Evolutionary conservation across 176 grass and related monocot species (phyloP), one percentile per base, ranked within the genome.

Genomic region (Aegilops speltoides): DNA sequence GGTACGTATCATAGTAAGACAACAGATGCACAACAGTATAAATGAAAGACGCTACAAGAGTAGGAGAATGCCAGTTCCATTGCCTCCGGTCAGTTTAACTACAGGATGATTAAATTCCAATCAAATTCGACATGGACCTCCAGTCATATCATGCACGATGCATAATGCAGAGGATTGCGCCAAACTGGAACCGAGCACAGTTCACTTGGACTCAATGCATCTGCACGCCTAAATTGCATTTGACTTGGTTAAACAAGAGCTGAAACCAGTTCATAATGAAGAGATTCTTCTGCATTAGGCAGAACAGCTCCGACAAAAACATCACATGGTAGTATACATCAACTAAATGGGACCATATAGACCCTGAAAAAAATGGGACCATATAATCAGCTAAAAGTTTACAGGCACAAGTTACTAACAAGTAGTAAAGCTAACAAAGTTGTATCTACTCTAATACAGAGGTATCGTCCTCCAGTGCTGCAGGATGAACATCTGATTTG

Each of bases 361-460:
- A 14, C 37, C 68, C 45, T 85, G 12, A 40, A 26, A 1, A 23
- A 25, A 59, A 81, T 25, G 12, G 11, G 4, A 71, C 65, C 57
- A 81, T 22, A 64, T 52, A 2, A 8, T 14, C 22, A 71, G 22
- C 65, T 50, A 73, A 73, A 24, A 85, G 34, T 60, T 67, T 64
- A 71, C 63, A 82, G 59, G 8, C 22, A 40, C 45, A 61, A 69
- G 46, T 82, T 71, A 82, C 65, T 61, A 72, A 60, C 67, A 50
- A 25, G 41, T 43, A 43, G 45, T 48, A 48, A 10, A 6, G 26
- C 34, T 59, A 77, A 10, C 1, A 7, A 52, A 64, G 29, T 1
- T 52, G 38, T 11, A 61, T 71, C 64, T 91, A 91, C 82, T 91
- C 82, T 0, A 24, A 73, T 10, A 70, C 48, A 6, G 87, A 65